A percentile compares a stretch with the other conserved stretches of the same genome.
Conservation (phyloP, 371 early-diverging fungal genomes). For the Zancudomyces culisetae region DNA sequence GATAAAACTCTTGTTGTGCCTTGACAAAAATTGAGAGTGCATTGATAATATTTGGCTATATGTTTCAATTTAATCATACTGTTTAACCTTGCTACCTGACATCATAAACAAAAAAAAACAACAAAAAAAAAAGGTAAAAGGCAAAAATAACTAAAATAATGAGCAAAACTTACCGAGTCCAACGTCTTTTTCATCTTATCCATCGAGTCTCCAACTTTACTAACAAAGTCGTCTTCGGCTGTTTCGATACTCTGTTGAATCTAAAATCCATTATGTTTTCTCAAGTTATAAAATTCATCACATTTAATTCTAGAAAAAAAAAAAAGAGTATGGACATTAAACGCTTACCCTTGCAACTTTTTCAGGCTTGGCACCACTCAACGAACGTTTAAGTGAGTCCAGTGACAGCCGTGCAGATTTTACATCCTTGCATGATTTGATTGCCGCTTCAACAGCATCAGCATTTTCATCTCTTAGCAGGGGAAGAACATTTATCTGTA, state of each 20-base stretch:
- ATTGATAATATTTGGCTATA: slow-evolving; percentile 54
- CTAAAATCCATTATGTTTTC: too few species aligned
- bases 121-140: too few species aligned
- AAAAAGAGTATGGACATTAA: not conserved
- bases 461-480: not conserved
- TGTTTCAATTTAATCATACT: too few species aligned
- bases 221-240: slow-evolving; percentile 83
- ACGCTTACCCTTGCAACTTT: slow-evolving; percentile 33
- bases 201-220: slow-evolving; percentile 78
- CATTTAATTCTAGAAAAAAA: not conserved
- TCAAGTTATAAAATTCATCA: too few species aligned
- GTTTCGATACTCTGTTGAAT: slow-evolving; percentile 33
- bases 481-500: not conserved
- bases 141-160: too few species aligned
- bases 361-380: slow-evolving; percentile 46
- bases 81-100: too few species aligned
- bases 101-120: too few species aligned
- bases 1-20: slow-evolving; percentile 71
- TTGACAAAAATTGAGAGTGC: slow-evolving; percentile 64
- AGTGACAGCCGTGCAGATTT: slow-evolving; percentile 51
- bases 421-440: slow-evolving; percentile 62
- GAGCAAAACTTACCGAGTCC: slow-evolving; percentile 27
- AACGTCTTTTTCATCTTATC: slow-evolving; percentile 75
- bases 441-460: not conserved
- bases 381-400: slow-evolving; percentile 61